phyloP scores from a whole-genome alignment of 176 grass and related monocot species.

The Avena insularis region DNA sequence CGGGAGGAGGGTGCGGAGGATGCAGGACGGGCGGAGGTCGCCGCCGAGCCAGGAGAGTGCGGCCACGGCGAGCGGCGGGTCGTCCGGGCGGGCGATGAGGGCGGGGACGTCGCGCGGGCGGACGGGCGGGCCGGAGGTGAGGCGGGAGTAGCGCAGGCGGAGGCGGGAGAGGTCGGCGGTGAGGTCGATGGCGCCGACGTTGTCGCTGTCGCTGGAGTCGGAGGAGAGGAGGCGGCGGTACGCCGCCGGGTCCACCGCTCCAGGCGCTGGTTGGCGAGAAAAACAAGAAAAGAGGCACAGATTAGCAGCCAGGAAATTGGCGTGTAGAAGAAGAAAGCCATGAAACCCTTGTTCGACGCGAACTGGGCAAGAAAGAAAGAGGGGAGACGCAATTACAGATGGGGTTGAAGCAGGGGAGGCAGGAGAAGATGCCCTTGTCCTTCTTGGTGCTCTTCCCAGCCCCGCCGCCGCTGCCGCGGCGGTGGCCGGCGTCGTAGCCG shows the following conservation, averaged over 20 bases:
- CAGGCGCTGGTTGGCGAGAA: constrained; percentile 34
- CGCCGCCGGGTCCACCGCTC: constrained; percentile 38
- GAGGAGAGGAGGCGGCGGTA: constrained; percentile 59
- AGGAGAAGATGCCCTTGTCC: constrained; percentile 57
- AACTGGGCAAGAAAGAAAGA: not conserved
- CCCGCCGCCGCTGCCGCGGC: constrained; percentile 32
- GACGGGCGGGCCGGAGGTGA: constrained; percentile 43
- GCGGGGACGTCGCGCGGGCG: constrained; percentile 51
- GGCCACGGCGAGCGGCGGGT: constrained; percentile 51
- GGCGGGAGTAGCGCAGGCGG: constrained; percentile 56
- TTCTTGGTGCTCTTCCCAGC: constrained; percentile 55
- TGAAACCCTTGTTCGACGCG: not conserved
- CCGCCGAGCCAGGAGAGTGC: constrained; percentile 59
- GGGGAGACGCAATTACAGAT: constrained; percentile 38
- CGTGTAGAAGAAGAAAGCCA: not conserved
- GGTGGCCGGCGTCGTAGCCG: constrained; percentile 45
- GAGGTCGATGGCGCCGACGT: constrained; percentile 42
- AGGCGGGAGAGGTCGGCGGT: constrained; percentile 53
- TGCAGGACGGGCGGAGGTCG: constrained; percentile 55
- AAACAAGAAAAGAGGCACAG: not conserved
- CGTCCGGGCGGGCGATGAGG: constrained; percentile 49
- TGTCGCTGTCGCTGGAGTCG: constrained; percentile 61
- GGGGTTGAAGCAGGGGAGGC: constrained; percentile 59
- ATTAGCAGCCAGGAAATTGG: not conserved
- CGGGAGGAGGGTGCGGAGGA: constrained; percentile 51